Conservation (phyloP, 768 basidiomycete species). For the Lentinula lateritia region DNA sequence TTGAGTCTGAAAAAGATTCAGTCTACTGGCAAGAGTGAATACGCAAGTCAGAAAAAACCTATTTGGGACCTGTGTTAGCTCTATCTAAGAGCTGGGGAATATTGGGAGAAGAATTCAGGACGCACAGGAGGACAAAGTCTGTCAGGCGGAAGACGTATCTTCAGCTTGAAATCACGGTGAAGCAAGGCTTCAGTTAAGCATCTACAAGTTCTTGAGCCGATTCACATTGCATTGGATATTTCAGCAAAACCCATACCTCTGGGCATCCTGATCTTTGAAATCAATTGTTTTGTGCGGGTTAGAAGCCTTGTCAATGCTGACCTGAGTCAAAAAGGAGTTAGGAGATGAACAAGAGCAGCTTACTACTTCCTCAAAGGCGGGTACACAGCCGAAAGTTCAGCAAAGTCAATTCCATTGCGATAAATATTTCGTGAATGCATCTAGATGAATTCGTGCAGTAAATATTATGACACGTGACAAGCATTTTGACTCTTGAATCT, state of each 20-base stretch:
- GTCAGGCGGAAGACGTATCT: conserved; percentile 56
- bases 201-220: conserved; percentile 31
- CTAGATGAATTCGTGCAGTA: no score
- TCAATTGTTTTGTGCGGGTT: conserved; percentile 48
- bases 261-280: conserved; percentile 67
- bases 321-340: background rate
- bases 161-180: conserved; percentile 64
- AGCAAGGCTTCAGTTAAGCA: conserved; percentile 77
- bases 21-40: background rate
- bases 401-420: conserved; percentile 46
- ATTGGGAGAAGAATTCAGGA: conserved; percentile 3
- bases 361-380: conserved; percentile 54
- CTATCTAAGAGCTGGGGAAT: background rate
- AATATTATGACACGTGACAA: no score
- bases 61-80: conserved; percentile 55
- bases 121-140: conserved; percentile 85
- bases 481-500: no score
- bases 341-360: conserved; percentile 11
- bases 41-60: conserved; percentile 33
- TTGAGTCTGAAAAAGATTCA: conserved; percentile 51
- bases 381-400: conserved; percentile 47
- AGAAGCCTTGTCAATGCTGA: conserved; percentile 16
- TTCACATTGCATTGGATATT: background rate
- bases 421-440: conserved; percentile 43
- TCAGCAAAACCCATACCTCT: conserved; percentile 44